phyloP scores from a whole-genome alignment of 176 grass and related monocot genomes.

The Themeda triandra region DNA sequence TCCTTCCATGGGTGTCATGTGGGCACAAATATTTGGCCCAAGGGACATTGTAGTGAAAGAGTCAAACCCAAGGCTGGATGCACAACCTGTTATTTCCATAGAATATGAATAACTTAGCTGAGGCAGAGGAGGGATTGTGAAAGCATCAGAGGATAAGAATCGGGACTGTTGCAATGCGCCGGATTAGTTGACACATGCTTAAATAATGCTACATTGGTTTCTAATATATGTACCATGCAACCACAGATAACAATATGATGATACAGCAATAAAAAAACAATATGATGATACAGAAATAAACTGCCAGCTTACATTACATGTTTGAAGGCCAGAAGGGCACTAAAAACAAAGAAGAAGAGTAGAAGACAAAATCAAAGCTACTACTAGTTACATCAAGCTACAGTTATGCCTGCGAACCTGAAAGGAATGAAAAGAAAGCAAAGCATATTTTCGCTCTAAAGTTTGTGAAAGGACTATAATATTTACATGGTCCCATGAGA shows the following conservation, averaged over 20 bases:
- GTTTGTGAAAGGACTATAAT: background rate
- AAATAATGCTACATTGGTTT: background rate
- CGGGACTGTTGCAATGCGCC: background rate
- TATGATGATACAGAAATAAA: background rate
- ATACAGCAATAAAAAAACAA: background rate
- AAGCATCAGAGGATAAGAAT: background rate
- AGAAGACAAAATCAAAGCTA: background rate
- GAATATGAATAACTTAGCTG: background rate
- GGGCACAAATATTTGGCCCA: slow-evolving; percentile 39
- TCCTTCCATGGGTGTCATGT: slow-evolving; percentile 37
- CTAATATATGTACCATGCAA: background rate
- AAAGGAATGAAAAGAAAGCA: background rate
- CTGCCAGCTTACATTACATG: background rate
- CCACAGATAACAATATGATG: background rate
- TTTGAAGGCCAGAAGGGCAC: background rate
- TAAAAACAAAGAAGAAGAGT: background rate
- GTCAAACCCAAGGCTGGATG: slow-evolving; percentile 36
- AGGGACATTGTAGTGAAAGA: slow-evolving; percentile 44
- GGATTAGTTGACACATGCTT: background rate
- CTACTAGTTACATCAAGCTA: background rate
- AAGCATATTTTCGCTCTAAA: background rate
- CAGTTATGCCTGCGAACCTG: background rate
- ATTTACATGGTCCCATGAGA: background rate
- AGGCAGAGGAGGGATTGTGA: background rate
- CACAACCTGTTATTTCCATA: slow-evolving; percentile 33